Evolutionary conservation across 306 rosid genomes (phyloP).

Genomic region (Mimosa pudica): DNA sequence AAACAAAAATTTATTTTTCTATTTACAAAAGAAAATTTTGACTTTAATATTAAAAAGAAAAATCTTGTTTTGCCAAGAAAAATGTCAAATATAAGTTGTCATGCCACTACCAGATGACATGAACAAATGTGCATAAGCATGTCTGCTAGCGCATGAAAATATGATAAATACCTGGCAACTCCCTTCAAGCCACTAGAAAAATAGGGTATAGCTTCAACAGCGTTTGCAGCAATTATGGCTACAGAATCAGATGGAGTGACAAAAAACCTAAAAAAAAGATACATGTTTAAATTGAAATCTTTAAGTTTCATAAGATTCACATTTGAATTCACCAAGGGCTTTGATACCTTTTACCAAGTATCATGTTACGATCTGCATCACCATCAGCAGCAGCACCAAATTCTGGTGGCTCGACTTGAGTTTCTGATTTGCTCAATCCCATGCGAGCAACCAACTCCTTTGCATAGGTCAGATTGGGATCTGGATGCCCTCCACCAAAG

Average conservation of each 20-base stretch:
- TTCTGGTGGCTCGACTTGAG: constrained; percentile 84
- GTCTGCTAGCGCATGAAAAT: background rate
- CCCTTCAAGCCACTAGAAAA: constrained; percentile 93
- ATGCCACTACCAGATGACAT: background rate
- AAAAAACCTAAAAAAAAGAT: constrained; percentile 65
- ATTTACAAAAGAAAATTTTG: no score
- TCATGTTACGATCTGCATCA: constrained; percentile 99
- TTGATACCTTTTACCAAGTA: constrained; percentile 94
- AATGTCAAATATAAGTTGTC: background rate
- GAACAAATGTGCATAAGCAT: background rate
- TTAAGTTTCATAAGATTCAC: constrained; percentile 17
- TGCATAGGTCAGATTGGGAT: constrained; percentile 97
- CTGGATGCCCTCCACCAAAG: constrained; percentile 99
- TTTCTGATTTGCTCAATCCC: constrained; percentile 85
- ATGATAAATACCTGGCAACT: constrained; percentile 79
- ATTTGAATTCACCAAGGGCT: background rate
- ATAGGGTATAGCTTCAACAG: constrained; percentile 95
- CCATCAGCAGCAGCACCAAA: constrained; percentile 99
- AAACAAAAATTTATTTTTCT: no score
- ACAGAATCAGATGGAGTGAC: constrained; percentile 99
- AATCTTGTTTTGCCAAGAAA: background rate
- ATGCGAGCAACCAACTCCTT: constrained; percentile 90
- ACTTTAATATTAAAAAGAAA: background rate
- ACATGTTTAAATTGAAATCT: constrained; percentile 13
- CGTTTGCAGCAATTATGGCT: constrained; percentile 98